Conservation (phyloP, 306 rosid genomes). For the Nissolia schottii region DNA sequence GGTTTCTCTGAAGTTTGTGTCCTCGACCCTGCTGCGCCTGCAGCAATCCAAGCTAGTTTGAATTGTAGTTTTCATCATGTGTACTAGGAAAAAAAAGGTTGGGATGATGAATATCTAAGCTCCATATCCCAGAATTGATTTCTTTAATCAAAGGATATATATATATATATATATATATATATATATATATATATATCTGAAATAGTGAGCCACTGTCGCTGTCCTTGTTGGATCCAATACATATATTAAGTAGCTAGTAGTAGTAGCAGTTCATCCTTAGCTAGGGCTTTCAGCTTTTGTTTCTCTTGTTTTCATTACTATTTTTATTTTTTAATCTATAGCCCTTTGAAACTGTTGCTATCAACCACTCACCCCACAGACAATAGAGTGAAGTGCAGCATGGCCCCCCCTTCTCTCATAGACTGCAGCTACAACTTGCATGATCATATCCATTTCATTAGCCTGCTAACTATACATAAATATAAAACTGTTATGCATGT, state of each 20-base stretch:
- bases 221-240: slow-evolving; percentile 45
- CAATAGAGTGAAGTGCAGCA: slow-evolving; percentile 44
- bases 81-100: slow-evolving; percentile 32
- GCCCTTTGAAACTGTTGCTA: slow-evolving; percentile 33
- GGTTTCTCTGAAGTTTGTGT: slow-evolving; percentile 25
- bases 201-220: slow-evolving; percentile 45
- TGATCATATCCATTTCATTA: slow-evolving; percentile 18
- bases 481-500: neutral
- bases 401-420: slow-evolving; percentile 6
- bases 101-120: slow-evolving; percentile 33
- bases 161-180: too few species aligned
- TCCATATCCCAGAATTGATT: too few species aligned
- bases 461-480: neutral
- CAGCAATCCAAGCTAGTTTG: slow-evolving; percentile 35
- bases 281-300: slow-evolving; percentile 39
- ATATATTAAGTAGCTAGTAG: slow-evolving; percentile 20
- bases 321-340: too few species aligned
- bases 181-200: slow-evolving; percentile 24
- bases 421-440: slow-evolving; percentile 44
- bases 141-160: too few species aligned
- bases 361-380: slow-evolving; percentile 36
- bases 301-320: neutral
- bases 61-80: slow-evolving; percentile 52
- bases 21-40: too few species aligned
- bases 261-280: slow-evolving; percentile 26